These are phyloP conservation scores for Clitopilus passeckerianus DNA, from an alignment of 768 basidiomycete genomes.

Conservation along the genomic window DNA sequence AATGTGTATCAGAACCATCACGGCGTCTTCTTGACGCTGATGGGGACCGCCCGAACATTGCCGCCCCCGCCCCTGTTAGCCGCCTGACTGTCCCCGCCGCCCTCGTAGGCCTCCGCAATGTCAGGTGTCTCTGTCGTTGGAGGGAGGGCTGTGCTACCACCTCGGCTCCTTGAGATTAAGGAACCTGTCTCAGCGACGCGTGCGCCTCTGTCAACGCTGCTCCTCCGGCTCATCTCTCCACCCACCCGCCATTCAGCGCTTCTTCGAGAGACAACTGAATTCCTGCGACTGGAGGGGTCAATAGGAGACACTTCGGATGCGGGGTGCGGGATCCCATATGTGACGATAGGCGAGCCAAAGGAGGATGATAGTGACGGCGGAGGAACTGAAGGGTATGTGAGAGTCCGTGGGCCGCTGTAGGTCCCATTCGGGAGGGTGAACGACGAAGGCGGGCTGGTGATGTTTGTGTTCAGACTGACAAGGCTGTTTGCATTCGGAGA, in stretches of 20 bases:
- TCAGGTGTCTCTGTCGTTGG: constrained; percentile 26
- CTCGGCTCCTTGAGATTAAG: constrained; percentile 44
- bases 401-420: constrained; percentile 25
- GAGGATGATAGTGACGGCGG: constrained; percentile 79
- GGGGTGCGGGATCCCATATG: constrained; percentile 39
- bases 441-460: constrained; percentile 74
- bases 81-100: neutral
- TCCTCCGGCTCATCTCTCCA: constrained; percentile 43
- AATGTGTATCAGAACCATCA: neutral
- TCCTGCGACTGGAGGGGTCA: constrained; percentile 51
- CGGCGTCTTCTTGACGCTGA: neutral
- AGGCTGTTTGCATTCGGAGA: constrained; percentile 48
- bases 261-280: constrained; percentile 35
- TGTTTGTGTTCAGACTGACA: constrained; percentile 53
- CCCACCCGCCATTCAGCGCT: constrained; percentile 28
- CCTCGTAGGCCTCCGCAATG: constrained; percentile 12
- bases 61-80: neutral
- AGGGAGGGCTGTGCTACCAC: constrained; percentile 38
- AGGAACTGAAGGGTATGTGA: constrained; percentile 80
- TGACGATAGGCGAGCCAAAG: constrained; percentile 63
- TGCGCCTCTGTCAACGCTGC: constrained; percentile 58
- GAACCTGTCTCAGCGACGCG: constrained; percentile 68
- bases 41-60: neutral
- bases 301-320: constrained; percentile 46
- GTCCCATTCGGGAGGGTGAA: constrained; percentile 31